Base-by-base conservation (phyloP, 768 basidiomycete genomes). In the Cystobasidium onofrii region DNA sequence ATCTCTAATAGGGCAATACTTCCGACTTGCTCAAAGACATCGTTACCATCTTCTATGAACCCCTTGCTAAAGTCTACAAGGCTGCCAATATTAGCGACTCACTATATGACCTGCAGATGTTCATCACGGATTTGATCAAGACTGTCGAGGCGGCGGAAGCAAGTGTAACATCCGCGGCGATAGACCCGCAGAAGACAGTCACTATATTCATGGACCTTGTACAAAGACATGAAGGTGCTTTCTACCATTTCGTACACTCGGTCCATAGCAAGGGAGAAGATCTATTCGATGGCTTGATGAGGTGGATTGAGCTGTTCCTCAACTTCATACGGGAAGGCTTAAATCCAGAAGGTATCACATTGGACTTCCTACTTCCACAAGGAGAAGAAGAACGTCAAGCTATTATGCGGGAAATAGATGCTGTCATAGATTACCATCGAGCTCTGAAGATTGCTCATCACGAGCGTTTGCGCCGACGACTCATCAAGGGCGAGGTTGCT, bases 61-160 rank as follows among this genome's bases (percentile, higher is more conserved):
- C 96, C 1, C 83, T 99, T 29, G 96, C 96, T 1, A 91, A 95
- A 79, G 96, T 98, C 0, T 99, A 98, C 83, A 88, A 90, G 78
- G 96, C 96, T 12, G 96, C 96, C 4, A 96, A 90, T 80, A 97
- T 99, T 67, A 89, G 90, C 13, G 95, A 98, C 80, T 98, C 94
- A 0, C 80, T 99, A 0, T 84, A 87, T 34, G 96, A 98, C 80
- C 78, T 97, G 62, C 96, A 98, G 81, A 91, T 85, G 77, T 99
- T 99, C 79, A 85, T 98, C 78, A 94, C 89, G 76, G 96, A 99
- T 80, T 85, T 99, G 72, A 95, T 98, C 79, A 87, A 84, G 81
- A 98, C 96, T 0, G 93, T 98, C 9, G 95, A 98, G 79, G 85
- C 86, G 72, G 88, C 89, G 3, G 95, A 97, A 84, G 89, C 92